These are phyloP conservation scores for Salix udensis DNA, from an alignment of 345 rosid genomes.

Conservation along the genomic window DNA sequence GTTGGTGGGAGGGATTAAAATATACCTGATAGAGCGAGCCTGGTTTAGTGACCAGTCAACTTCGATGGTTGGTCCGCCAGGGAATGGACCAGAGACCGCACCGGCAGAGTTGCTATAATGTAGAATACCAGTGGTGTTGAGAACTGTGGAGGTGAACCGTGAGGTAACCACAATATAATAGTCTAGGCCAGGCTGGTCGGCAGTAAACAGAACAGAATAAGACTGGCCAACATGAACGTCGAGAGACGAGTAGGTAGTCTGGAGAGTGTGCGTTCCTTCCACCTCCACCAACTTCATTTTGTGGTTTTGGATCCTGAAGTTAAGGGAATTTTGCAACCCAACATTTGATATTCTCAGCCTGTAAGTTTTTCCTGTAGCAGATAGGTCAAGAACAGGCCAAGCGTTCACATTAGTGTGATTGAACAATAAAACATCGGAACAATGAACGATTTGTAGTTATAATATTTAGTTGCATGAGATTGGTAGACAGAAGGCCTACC, in stretches of 20 bases:
- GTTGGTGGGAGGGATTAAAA: not conserved
- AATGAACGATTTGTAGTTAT: not conserved
- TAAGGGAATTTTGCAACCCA: slow-evolving; percentile 61
- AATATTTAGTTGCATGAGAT: not conserved
- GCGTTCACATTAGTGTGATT: too few relatives aligned
- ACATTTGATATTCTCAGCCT: slow-evolving; percentile 88
- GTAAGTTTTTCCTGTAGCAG: slow-evolving; percentile 65
- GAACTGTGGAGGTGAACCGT: slow-evolving; percentile 62
- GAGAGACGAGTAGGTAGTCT: slow-evolving; percentile 56
- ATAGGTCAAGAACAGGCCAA: not conserved
- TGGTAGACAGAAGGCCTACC: slow-evolving; percentile 33
- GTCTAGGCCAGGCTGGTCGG: slow-evolving; percentile 70
- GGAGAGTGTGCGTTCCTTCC: slow-evolving; percentile 89
- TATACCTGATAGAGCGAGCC: slow-evolving; percentile 80
- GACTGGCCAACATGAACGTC: slow-evolving; percentile 92
- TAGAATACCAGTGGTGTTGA: slow-evolving; percentile 73
- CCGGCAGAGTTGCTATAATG: slow-evolving; percentile 72
- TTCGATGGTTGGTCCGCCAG: slow-evolving; percentile 63
- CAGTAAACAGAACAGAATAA: slow-evolving; percentile 78
- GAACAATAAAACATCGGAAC: too few relatives aligned
- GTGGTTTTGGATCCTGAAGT: slow-evolving; percentile 88
- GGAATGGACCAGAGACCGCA: slow-evolving; percentile 73
- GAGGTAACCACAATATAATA: slow-evolving; percentile 76
- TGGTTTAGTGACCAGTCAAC: slow-evolving; percentile 64
- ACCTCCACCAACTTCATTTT: slow-evolving; percentile 77